phyloP scores from a whole-genome alignment of 176 grass and related monocot genomes.

The Dactylis glomerata region DNA sequence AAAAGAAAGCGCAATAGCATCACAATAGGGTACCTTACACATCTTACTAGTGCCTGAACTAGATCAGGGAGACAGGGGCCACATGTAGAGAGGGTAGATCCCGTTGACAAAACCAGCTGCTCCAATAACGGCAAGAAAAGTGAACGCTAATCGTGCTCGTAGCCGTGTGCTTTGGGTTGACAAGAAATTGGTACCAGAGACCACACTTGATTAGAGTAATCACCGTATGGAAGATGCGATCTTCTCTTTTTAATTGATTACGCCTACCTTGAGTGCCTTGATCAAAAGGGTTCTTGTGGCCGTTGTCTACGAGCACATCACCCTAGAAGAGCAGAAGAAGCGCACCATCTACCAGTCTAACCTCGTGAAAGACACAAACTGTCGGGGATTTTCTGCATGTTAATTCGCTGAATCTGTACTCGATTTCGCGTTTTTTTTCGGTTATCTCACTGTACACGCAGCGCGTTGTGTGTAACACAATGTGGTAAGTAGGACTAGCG shows the following conservation, averaged over 20 bases:
- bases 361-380: conserved; percentile 34
- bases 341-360: neutral
- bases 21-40: neutral
- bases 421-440: too few species aligned
- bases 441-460: too few species aligned
- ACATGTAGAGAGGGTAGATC: too few species aligned
- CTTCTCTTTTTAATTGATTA: neutral
- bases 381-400: conserved; percentile 3
- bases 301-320: conserved; percentile 16
- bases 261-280: neutral
- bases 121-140: too few species aligned
- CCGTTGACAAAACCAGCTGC: too few species aligned
- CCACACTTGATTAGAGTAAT: too few species aligned
- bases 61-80: too few species aligned
- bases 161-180: neutral
- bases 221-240: neutral
- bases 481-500: too few species aligned
- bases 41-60: too few species aligned
- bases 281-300: conserved; percentile 23
- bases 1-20: neutral
- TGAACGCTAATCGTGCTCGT: too few species aligned
- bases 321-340: neutral
- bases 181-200: too few species aligned
- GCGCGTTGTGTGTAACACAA: too few species aligned
- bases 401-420: neutral